Evolutionary conservation across 2,329 filamentous ascomycete species (phyloP).

Genomic region (Ophiostoma perfectum): DNA sequence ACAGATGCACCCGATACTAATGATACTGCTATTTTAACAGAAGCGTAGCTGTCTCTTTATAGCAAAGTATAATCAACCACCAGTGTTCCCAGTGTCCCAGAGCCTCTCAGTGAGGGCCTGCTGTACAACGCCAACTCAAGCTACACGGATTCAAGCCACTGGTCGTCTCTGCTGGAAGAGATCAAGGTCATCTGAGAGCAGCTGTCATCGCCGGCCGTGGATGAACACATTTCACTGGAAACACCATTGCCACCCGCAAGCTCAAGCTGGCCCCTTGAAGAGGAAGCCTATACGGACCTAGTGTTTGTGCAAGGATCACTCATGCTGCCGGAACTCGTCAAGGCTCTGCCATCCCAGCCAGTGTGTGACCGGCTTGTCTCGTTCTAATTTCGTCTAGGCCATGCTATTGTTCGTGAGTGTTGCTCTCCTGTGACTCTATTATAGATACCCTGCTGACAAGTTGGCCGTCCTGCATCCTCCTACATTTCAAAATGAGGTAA

Average conservation of each 20-base stretch:
- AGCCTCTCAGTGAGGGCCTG: conserved; percentile 15
- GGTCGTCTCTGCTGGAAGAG: conserved; percentile 35
- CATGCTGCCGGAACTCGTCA: background rate
- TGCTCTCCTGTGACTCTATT: background rate
- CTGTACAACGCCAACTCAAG: conserved; percentile 24
- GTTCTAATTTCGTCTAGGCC: background rate
- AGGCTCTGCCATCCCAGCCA: background rate
- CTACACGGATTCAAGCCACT: conserved; percentile 35
- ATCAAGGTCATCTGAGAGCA: conserved; percentile 35
- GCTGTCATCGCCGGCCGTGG: conserved; percentile 20
- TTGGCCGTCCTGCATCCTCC: conserved; percentile 14
- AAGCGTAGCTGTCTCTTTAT: no score
- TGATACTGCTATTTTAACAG: no score
- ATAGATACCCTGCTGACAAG: background rate
- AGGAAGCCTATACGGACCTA: background rate
- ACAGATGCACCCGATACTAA: background rate
- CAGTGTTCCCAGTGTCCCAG: background rate
- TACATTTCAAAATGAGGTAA: conserved; percentile 15
- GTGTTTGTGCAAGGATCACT: background rate
- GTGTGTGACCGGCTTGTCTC: background rate
- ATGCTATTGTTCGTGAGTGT: background rate
- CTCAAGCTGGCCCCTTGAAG: background rate
- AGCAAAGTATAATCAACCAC: background rate
- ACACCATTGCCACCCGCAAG: background rate
- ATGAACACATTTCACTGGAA: background rate